Percentiles rank a stretch among this genome's conserved stretches.
Evolutionary conservation across 495 filamentous ascomycete species (phyloP).

Genomic region (Penicillium salamii): DNA sequence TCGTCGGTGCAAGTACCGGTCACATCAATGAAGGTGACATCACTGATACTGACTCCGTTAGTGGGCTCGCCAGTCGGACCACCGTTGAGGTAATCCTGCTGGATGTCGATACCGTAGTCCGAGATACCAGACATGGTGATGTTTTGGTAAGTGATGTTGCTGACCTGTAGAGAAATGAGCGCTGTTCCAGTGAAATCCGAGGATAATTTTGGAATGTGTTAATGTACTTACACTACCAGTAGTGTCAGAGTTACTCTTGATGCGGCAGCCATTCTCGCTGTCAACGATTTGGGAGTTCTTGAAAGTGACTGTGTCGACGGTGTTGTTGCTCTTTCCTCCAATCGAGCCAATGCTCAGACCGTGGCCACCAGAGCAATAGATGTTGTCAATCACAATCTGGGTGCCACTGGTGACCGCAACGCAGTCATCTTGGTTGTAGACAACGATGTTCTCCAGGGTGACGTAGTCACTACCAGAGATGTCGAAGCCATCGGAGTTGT

Average conservation of each 20-base stretch:
- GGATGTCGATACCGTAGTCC: conserved; percentile 46
- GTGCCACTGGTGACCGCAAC: conserved; percentile 48
- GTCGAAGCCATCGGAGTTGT: conserved; percentile 69
- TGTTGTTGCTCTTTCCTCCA: conserved; percentile 57
- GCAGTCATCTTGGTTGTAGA: conserved; percentile 66
- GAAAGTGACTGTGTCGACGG: conserved; percentile 45
- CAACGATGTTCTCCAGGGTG: conserved; percentile 50
- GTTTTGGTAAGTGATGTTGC: conserved; percentile 43
- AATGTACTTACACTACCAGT: conserved; percentile 30
- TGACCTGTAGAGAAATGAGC: conserved; percentile 15
- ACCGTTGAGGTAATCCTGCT: conserved; percentile 51
- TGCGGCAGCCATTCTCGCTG: conserved; percentile 27
- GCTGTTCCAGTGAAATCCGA: too few relatives aligned
- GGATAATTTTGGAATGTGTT: too few relatives aligned
- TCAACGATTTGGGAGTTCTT: conserved; percentile 17
- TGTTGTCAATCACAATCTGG: conserved; percentile 16
- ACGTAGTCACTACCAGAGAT: conserved; percentile 43
- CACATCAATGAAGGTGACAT: conserved; percentile 39
- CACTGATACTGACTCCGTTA: conserved; percentile 41
- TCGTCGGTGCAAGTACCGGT: conserved; percentile 36
- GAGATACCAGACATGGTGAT: conserved; percentile 39
- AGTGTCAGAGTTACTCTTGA: conserved; percentile 45
- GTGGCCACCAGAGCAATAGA: conserved; percentile 52
- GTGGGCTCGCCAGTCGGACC: conserved; percentile 43
- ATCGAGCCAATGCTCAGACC: conserved; percentile 62